Base-by-base conservation (phyloP, 805 yeast genomes). In the Yamadazyma takamatsuzukensis region DNA sequence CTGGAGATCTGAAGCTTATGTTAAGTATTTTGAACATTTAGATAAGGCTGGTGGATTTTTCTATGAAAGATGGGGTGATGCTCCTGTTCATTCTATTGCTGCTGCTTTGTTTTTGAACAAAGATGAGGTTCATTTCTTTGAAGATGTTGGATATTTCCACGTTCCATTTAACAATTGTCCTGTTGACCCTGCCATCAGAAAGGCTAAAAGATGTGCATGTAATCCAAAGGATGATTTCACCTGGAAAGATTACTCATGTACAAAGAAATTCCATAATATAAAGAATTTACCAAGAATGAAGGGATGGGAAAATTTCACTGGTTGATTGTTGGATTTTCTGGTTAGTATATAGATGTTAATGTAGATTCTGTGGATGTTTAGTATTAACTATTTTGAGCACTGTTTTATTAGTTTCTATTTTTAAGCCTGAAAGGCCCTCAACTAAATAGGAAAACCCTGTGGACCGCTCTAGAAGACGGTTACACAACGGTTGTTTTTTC, bases 61-160 rank as follows among this genome's bases (percentile, higher is more conserved):
- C 65, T 87, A 86, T 58, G 88, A 83, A 67, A 74, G 95, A 61
- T 85, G 95, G 96, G 95, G 95, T 48, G 96, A 86, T 59, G 95
- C 95, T 17, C 96, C 96, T 21, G 81, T 86, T 30, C 96, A 86
- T 59, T 83, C 94, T 5, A 79, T 86, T 49, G 96, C 93, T 19
- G 95, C 85, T 14, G 66, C 93, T 4, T 64, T 87, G 44, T 83
- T 87, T 64, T 54, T 85, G 56, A 77, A 83, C 34, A 76, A 73
- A 54, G 78, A 75, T 40, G 67, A 80, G 51, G 62, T 87, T 30
- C 95, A 87, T 52, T 56, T 82, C 70, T 88, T 88, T 54, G 82
- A 76, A 39, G 95, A 86, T 50, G 74, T 86, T 41, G 95, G 95
- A 32, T 86, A 87, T 60, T 83, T 54, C 64, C 96, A 86, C 54